A percentile compares a stretch with the other conserved stretches of the same genome.
Evolutionary conservation across 2,329 filamentous ascomycete species (phyloP).

Genomic region (Colletotrichum lupini): DNA sequence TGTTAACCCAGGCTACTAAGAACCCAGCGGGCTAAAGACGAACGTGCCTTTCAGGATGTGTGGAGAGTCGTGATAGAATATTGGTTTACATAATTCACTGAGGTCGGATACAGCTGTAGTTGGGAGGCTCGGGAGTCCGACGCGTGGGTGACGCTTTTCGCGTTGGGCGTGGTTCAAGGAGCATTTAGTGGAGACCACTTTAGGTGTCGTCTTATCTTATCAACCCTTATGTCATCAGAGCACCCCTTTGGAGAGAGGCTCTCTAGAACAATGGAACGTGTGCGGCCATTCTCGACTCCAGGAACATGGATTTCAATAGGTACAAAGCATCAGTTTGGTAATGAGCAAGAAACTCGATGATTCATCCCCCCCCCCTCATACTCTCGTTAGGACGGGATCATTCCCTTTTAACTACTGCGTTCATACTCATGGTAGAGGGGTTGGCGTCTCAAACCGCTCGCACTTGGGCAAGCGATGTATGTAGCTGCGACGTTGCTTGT

Average conservation of each 20-base stretch:
- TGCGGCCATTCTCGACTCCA: neutral
- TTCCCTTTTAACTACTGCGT: neutral
- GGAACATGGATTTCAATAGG: neutral
- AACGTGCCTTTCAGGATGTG: neutral
- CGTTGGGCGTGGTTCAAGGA: slow-evolving; percentile 13
- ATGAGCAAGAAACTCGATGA: neutral
- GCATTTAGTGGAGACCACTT: slow-evolving; percentile 27
- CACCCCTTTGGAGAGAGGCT: no score
- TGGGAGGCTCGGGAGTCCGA: slow-evolving; percentile 20
- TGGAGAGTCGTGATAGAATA: neutral
- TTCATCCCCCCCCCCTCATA: no score
- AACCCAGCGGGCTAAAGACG: neutral
- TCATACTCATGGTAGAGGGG: neutral
- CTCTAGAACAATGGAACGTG: neutral
- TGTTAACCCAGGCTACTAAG: neutral
- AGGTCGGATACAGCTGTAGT: neutral
- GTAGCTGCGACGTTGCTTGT: neutral
- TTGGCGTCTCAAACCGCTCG: neutral
- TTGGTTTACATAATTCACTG: slow-evolving; percentile 21
- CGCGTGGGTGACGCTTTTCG: slow-evolving; percentile 31
- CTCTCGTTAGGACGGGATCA: neutral
- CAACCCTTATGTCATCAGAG: slow-evolving; percentile 15
- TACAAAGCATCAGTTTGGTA: neutral
- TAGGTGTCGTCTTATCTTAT: slow-evolving; percentile 13
- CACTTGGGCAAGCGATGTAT: neutral